phyloP scores from a whole-genome alignment of 257 asterid species.

The Solanum lycopersicoides region DNA sequence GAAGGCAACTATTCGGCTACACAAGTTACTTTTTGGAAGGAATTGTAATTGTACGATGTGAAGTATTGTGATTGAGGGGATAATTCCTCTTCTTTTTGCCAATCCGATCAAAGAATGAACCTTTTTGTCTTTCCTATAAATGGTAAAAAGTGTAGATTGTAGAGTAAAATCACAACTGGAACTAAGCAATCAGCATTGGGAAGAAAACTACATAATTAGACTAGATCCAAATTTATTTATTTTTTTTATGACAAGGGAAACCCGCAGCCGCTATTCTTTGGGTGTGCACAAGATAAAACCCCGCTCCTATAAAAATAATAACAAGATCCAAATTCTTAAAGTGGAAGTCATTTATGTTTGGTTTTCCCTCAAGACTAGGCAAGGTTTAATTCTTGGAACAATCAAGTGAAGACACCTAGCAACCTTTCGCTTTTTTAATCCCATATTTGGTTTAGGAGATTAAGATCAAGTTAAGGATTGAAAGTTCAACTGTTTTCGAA shows the following conservation, averaged over 20 bases:
- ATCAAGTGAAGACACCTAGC: not conserved
- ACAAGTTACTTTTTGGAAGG: not conserved
- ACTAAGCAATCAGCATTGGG: not conserved
- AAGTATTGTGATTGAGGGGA: not conserved
- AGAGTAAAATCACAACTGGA: not conserved
- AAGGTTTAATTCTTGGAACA: not conserved
- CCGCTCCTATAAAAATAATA: no score
- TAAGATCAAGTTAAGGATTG: not conserved
- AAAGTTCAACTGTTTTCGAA: not conserved
- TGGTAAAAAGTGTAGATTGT: not conserved
- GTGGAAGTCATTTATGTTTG: not conserved
- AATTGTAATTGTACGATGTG: not conserved
- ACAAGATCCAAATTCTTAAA: not conserved
- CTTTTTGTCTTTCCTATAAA: not conserved
- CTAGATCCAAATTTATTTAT: not conserved
- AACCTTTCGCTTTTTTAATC: not conserved
- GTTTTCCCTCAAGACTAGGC: not conserved
- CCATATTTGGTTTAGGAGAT: not conserved
- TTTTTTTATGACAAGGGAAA: no score
- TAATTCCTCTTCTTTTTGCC: not conserved
- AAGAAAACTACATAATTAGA: not conserved
- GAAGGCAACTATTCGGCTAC: not conserved
- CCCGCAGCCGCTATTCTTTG: no score
- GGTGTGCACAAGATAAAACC: no score
- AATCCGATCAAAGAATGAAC: not conserved